A percentile compares a stretch with the other conserved stretches of the same genome.
Conservation (phyloP, 225 moss, liverwort and hornwort genomes). For the Climacium dendroides region DNA sequence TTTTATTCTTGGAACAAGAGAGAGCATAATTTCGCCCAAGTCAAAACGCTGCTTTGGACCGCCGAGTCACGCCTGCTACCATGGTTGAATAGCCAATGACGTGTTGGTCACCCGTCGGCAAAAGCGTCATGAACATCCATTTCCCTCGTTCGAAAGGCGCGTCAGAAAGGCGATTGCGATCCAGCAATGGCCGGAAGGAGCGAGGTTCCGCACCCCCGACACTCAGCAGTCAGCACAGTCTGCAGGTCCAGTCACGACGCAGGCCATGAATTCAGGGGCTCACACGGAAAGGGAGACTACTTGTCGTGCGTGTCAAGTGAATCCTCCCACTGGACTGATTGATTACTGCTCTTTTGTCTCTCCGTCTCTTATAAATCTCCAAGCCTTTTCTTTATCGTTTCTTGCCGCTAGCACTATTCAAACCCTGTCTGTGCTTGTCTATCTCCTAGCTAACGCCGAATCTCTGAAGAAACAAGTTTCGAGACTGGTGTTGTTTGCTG, state of each 20-base stretch:
- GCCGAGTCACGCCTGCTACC: too few relatives aligned
- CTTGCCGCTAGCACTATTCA: neutral
- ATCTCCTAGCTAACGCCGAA: neutral
- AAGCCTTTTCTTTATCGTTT: neutral
- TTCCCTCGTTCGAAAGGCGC: too few relatives aligned
- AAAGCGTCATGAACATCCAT: too few relatives aligned
- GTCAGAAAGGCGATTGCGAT: too few relatives aligned
- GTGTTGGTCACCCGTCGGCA: too few relatives aligned
- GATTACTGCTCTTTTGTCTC: neutral
- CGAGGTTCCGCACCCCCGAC: neutral
- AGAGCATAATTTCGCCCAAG: too few relatives aligned
- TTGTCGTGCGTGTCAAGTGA: neutral
- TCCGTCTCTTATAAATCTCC: neutral
- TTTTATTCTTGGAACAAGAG: too few relatives aligned
- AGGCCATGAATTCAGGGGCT: neutral
- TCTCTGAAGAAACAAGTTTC: neutral
- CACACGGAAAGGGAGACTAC: neutral
- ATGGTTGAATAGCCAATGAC: too few relatives aligned
- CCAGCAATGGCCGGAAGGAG: too few relatives aligned
- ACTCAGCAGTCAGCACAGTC: neutral
- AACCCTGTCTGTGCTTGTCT: neutral
- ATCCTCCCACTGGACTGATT: neutral
- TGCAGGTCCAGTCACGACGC: neutral
- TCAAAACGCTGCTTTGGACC: too few relatives aligned
- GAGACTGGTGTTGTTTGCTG: neutral